Conservation (phyloP, 208 protist species). For the Phytomonas serpens region DNA sequence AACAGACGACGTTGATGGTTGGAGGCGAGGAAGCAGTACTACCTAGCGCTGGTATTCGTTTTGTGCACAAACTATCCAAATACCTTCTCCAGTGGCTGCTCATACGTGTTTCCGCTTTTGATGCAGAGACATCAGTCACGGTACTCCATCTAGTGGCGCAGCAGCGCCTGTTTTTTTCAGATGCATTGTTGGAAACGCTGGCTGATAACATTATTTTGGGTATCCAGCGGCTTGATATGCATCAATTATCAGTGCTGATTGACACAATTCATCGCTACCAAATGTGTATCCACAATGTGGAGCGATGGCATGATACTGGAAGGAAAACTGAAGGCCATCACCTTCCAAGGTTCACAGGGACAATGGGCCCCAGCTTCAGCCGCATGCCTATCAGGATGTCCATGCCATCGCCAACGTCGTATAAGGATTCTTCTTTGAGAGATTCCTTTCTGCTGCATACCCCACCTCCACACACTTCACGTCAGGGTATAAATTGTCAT, state of each 20-base stretch:
- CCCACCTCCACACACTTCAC: neutral
- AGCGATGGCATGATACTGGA: slow-evolving; percentile 7
- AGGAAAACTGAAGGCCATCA: neutral
- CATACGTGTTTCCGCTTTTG: slow-evolving; percentile 19
- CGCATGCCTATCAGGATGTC: neutral
- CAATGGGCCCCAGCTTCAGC: neutral
- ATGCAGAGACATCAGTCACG: slow-evolving; percentile 23
- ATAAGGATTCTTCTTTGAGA: neutral
- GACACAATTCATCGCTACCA: slow-evolving; percentile 53
- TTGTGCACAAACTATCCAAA: slow-evolving; percentile 14
- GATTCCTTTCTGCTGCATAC: neutral
- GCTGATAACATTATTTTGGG: slow-evolving; percentile 40
- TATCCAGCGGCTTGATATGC: slow-evolving; percentile 7
- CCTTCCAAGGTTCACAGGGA: neutral
- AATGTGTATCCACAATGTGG: slow-evolving; percentile 12
- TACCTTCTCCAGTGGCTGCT: slow-evolving; percentile 37
- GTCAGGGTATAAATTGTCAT: slow-evolving; percentile 11
- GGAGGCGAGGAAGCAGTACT: neutral
- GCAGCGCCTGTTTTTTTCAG: slow-evolving; percentile 32
- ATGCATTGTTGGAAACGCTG: slow-evolving; percentile 47
- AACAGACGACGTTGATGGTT: neutral
- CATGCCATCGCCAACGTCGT: neutral
- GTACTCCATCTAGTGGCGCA: slow-evolving; percentile 54
- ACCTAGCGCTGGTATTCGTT: neutral
- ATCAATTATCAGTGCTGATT: slow-evolving; percentile 22